Evolutionary conservation across 257 asterid genomes (phyloP).

Genomic region (Eustoma russellianum): DNA sequence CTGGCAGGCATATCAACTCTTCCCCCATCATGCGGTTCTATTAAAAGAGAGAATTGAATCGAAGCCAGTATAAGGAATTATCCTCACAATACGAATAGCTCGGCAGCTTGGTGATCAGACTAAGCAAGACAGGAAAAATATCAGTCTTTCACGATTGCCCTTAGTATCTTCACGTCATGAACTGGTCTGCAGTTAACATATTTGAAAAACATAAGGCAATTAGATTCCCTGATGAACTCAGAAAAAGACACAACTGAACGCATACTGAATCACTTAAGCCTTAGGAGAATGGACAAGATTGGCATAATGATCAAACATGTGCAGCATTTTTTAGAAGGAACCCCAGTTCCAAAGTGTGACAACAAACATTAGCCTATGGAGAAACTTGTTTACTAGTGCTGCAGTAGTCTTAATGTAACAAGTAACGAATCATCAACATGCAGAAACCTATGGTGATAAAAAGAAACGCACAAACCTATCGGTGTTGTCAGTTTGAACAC

Average conservation of each 20-base stretch:
- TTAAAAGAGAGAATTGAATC: no score
- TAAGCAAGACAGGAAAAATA: background rate
- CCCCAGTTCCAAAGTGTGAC: background rate
- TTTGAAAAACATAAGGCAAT: constrained; percentile 6
- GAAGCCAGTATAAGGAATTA: no score
- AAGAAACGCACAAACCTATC: constrained; percentile 46
- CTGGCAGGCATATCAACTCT: no score
- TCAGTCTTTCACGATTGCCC: constrained; percentile 56
- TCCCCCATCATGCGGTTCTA: no score
- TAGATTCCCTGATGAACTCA: background rate
- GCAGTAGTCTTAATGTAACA: background rate
- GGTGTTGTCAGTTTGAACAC: constrained; percentile 93
- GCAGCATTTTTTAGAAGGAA: background rate
- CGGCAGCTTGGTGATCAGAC: no score
- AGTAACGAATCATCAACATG: background rate
- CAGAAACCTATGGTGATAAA: background rate
- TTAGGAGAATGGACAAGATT: background rate
- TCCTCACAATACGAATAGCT: no score
- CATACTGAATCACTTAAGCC: background rate
- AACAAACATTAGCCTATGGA: background rate
- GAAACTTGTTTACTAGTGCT: no score
- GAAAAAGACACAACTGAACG: background rate
- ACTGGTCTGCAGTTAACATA: constrained; percentile 50
- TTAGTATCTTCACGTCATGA: constrained; percentile 82
- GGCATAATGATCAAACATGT: background rate